Conservation (phyloP, 768 basidiomycete species). For the Pleurotus tuoliensis region DNA sequence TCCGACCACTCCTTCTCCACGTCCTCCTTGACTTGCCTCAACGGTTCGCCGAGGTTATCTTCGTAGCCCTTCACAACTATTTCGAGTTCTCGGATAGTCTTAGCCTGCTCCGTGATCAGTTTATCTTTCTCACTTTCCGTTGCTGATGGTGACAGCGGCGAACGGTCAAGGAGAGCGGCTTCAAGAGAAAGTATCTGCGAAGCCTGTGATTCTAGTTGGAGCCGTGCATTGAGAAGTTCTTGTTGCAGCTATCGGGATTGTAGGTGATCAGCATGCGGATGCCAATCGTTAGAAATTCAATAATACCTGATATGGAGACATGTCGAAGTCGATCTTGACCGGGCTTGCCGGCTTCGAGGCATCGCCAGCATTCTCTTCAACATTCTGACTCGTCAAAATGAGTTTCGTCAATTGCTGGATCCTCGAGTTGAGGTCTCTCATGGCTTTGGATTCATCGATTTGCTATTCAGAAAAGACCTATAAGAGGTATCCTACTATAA, state of each 20-base stretch:
- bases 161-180: constrained; percentile 68
- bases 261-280: neutral
- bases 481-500: neutral
- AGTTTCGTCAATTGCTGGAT: constrained; percentile 82
- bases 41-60: constrained; percentile 65
- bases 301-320: constrained; percentile 76
- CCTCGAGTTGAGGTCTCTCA: constrained; percentile 75
- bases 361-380: constrained; percentile 64
- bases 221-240: constrained; percentile 75
- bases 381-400: constrained; percentile 81
- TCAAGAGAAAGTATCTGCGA: constrained; percentile 84
- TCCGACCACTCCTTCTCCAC: constrained; percentile 71
- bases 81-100: constrained; percentile 78
- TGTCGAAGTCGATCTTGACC: constrained; percentile 84
- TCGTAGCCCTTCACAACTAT: constrained; percentile 67
- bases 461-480: constrained; percentile 39
- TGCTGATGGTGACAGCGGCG: constrained; percentile 60
- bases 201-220: constrained; percentile 75
- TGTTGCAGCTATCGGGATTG: constrained; percentile 64
- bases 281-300: constrained; percentile 7
- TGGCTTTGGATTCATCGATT: constrained; percentile 81
- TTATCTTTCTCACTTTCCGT: constrained; percentile 73
- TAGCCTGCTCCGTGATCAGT: constrained; percentile 66
- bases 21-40: constrained; percentile 63
- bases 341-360: constrained; percentile 81